Conservation (phyloP, 2,329 filamentous ascomycete genomes). For the Botrytis fragariae region DNA sequence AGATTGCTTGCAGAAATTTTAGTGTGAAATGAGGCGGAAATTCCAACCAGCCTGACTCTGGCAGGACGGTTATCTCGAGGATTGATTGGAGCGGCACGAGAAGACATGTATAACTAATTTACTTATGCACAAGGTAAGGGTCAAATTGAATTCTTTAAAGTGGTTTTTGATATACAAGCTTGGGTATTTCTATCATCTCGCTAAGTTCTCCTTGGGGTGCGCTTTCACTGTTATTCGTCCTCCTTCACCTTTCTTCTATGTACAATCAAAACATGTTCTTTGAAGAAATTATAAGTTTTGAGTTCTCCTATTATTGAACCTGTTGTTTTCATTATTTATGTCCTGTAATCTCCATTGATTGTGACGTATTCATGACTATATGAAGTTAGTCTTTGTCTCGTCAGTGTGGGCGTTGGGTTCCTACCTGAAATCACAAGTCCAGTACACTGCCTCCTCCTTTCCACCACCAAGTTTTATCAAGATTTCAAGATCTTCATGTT, state of each 20-base stretch:
- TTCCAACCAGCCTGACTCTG: background rate
- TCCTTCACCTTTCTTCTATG: background rate
- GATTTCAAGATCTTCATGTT: constrained; percentile 77
- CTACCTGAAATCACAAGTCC: constrained; percentile 85
- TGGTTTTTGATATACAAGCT: background rate
- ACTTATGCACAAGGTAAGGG: background rate
- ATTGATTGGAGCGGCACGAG: background rate
- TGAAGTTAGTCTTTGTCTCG: constrained; percentile 21
- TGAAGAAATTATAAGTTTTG: background rate
- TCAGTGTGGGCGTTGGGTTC: constrained; percentile 40
- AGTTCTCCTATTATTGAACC: background rate
- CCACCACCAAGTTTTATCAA: constrained; percentile 70
- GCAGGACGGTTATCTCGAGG: background rate
- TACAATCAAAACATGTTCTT: background rate
- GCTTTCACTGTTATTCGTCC: background rate
- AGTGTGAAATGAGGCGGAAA: background rate
- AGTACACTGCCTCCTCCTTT: constrained; percentile 67
- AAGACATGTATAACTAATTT: background rate
- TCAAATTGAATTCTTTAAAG: background rate
- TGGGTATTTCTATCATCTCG: constrained; percentile 10
- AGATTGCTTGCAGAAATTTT: background rate
- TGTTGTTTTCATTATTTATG: constrained; percentile 40
- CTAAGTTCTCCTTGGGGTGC: background rate
- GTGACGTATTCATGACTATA: constrained; percentile 61
- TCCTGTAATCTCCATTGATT: constrained; percentile 68